Evolutionary conservation across 2,329 filamentous ascomycete species (phyloP).

Genomic region (Teratosphaeria destructans): DNA sequence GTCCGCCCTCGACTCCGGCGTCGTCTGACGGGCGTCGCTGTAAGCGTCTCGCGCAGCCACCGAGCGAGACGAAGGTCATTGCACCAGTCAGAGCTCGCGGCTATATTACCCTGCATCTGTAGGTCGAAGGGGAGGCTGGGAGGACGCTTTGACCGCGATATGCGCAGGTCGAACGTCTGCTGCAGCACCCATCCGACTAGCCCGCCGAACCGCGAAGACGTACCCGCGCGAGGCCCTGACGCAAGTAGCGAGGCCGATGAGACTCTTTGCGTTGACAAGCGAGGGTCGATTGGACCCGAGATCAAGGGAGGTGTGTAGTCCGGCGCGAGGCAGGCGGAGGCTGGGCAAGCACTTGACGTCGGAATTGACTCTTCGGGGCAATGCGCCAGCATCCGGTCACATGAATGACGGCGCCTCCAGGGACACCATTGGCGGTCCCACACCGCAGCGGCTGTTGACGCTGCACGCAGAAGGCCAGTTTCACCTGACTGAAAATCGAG

Average conservation of each 20-base stretch:
- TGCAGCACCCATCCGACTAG: conserved; percentile 2
- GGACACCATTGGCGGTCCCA: not conserved
- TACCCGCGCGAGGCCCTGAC: not conserved
- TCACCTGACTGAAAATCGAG: conserved; percentile 6
- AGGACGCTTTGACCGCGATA: conserved; percentile 5
- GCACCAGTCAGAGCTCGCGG: conserved; percentile 6
- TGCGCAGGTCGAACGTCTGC: conserved; percentile 1
- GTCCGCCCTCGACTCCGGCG: conserved; percentile 9
- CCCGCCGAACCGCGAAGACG: not conserved
- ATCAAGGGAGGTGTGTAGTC: not conserved
- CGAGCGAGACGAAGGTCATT: not conserved
- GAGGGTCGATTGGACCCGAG: conserved; percentile 1
- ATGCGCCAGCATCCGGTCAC: conserved; percentile 14
- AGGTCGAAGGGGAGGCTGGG: conserved; percentile 9
- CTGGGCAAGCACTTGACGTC: conserved; percentile 14
- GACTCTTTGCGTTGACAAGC: not conserved
- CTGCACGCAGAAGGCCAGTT: conserved; percentile 2
- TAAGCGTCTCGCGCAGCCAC: conserved; percentile 9
- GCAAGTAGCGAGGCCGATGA: not conserved
- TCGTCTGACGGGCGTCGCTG: conserved; percentile 8
- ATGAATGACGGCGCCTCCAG: conserved; percentile 15
- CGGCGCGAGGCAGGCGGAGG: not conserved
- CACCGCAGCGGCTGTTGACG: not conserved
- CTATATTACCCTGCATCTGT: conserved; percentile 9
- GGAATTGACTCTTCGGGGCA: conserved; percentile 18